Conservation (phyloP, 495 filamentous ascomycete genomes). For the Penicillium angulare region DNA sequence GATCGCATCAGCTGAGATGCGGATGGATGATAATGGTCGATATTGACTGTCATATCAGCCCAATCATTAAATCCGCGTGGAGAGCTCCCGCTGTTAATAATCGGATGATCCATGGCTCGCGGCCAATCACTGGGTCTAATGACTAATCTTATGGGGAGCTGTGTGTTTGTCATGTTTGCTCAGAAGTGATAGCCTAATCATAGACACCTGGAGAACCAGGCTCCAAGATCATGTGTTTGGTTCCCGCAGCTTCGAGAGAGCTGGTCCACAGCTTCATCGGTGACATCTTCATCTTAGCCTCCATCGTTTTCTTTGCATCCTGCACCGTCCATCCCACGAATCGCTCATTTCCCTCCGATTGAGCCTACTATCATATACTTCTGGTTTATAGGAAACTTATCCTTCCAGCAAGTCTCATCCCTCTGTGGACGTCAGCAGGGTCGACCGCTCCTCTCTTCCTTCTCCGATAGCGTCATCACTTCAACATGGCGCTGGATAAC, state of each 20-base stretch:
- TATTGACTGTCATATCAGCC: neutral
- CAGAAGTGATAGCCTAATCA: neutral
- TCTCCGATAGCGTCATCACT: constrained; percentile 28
- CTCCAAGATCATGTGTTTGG: constrained; percentile 11
- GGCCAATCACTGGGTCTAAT: constrained; percentile 12
- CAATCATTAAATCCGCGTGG: constrained; percentile 9
- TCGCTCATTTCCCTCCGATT: neutral
- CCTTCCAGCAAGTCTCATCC: constrained; percentile 5
- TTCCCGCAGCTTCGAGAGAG: constrained; percentile 21
- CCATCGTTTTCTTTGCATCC: constrained; percentile 6
- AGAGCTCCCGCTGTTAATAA: constrained; percentile 15
- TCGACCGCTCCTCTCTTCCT: too few relatives aligned
- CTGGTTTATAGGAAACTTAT: neutral
- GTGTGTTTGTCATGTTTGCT: neutral
- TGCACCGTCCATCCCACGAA: neutral
- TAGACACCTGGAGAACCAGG: constrained; percentile 8
- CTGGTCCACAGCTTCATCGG: constrained; percentile 15
- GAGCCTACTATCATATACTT: neutral
- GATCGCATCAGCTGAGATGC: constrained; percentile 18
- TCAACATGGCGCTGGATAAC: constrained; percentile 92
- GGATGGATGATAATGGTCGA: neutral
- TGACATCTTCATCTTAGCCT: constrained; percentile 1
- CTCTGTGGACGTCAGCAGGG: constrained; percentile 4
- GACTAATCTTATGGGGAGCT: constrained; percentile 20
- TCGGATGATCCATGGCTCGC: constrained; percentile 11